These are phyloP conservation scores for Fusarium sp. DNA, from an alignment of 2,329 filamentous ascomycete genomes.

Conservation along the genomic window DNA sequence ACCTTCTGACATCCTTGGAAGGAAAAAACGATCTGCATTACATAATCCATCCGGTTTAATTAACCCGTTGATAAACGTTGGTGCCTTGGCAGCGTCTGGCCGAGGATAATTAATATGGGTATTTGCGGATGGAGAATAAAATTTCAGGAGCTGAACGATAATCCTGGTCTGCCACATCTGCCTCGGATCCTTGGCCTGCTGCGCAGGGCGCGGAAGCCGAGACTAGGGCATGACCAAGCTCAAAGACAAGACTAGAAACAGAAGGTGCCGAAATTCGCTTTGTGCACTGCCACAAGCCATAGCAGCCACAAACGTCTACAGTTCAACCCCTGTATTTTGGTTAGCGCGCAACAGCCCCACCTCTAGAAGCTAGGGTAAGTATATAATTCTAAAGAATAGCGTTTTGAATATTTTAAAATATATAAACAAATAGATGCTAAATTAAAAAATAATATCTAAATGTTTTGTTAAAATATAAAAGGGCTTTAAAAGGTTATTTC, in stretches of 20 bases:
- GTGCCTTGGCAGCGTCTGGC: not conserved
- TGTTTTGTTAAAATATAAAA: too few relatives aligned
- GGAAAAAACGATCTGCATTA: accelerated
- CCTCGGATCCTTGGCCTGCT: not conserved
- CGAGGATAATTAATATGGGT: not conserved
- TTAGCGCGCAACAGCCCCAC: too few relatives aligned
- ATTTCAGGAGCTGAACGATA: not conserved
- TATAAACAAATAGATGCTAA: too few relatives aligned
- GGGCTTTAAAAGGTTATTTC: too few relatives aligned
- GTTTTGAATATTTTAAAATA: too few relatives aligned
- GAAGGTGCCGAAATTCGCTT: not conserved
- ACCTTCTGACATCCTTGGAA: accelerated
- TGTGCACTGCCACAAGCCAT: not conserved
- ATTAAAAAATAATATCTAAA: too few relatives aligned
- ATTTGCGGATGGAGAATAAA: accelerated
- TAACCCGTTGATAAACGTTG: accelerated
- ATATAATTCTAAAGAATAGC: too few relatives aligned
- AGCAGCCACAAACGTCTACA: not conserved
- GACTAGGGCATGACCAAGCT: too few relatives aligned
- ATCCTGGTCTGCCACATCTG: not conserved
- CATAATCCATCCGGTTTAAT: accelerated
- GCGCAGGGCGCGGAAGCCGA: not conserved
- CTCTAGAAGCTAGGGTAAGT: too few relatives aligned
- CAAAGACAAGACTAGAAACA: not conserved
- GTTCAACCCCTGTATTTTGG: too few relatives aligned